Evolutionary conservation across 2,329 filamentous ascomycete genomes (phyloP).

Genomic region (Claviceps cyperi): DNA sequence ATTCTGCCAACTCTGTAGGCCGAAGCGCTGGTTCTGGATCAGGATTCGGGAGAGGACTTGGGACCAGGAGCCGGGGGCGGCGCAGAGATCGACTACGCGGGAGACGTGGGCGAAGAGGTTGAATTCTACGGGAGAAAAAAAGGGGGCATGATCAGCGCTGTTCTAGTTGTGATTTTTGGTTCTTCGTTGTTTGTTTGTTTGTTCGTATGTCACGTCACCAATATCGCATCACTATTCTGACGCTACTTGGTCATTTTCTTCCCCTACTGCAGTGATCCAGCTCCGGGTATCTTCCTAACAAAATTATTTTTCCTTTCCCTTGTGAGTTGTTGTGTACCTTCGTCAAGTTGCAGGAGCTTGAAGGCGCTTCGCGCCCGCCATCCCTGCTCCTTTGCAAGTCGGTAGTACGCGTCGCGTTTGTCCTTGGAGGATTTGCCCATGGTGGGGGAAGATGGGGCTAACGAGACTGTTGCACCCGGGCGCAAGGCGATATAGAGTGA

Average conservation of each 20-base stretch:
- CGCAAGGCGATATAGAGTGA: too few species aligned
- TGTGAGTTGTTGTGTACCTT: conserved; percentile 29
- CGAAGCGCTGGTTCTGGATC: conserved; percentile 87
- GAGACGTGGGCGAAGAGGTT: conserved; percentile 84
- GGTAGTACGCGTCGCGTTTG: conserved; percentile 95
- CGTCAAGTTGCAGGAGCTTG: conserved; percentile 91
- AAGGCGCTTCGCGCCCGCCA: conserved; percentile 95
- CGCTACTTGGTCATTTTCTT: background rate
- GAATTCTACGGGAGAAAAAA: conserved; percentile 50
- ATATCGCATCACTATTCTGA: background rate
- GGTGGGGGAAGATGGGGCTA: background rate
- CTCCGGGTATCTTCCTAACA: too few species aligned
- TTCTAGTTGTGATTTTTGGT: background rate
- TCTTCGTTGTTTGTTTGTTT: conserved; percentile 1
- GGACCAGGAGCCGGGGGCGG: conserved; percentile 92
- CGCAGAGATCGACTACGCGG: conserved; percentile 88
- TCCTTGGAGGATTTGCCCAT: conserved; percentile 99
- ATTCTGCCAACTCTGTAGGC: conserved; percentile 74
- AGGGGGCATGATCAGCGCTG: background rate
- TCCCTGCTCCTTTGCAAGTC: conserved; percentile 95
- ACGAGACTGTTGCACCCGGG: too few species aligned
- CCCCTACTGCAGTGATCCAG: too few species aligned
- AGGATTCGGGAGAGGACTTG: conserved; percentile 88
- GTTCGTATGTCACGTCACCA: background rate
- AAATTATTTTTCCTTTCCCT: too few species aligned